A percentile compares a stretch with the other conserved stretches of the same genome.
phyloP scores from a whole-genome alignment of 2,329 filamentous ascomycete genomes.

The Colletotrichum gloeosporioides region DNA sequence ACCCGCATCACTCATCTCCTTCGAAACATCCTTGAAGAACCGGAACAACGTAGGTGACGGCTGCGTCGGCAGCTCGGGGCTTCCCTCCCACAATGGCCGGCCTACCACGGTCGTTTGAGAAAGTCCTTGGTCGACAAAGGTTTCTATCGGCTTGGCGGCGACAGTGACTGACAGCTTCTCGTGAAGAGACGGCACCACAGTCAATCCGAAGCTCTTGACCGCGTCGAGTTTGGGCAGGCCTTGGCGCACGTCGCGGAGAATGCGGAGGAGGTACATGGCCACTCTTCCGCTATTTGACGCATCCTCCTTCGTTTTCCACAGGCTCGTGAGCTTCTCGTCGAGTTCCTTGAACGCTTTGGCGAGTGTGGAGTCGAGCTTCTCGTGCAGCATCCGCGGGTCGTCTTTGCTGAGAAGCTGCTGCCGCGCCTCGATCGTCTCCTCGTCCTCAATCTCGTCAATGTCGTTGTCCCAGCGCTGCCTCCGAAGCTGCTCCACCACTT shows the following conservation, averaged over 20 bases:
- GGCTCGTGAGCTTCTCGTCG: slow-evolving; percentile 55
- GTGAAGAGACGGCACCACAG: slow-evolving; percentile 70
- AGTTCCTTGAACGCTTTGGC: slow-evolving; percentile 63
- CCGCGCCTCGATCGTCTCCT: slow-evolving; percentile 70
- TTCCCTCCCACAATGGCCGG: slow-evolving; percentile 79
- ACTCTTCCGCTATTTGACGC: slow-evolving; percentile 55
- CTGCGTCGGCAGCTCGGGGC: slow-evolving; percentile 74
- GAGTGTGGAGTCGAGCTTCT: slow-evolving; percentile 62
- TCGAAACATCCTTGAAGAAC: slow-evolving; percentile 70
- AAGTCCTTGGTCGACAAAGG: slow-evolving; percentile 48
- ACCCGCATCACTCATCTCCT: slow-evolving; percentile 73
- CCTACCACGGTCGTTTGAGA: slow-evolving; percentile 59
- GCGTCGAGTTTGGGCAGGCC: slow-evolving; percentile 62
- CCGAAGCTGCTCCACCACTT: slow-evolving; percentile 68
- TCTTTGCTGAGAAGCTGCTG: slow-evolving; percentile 74
- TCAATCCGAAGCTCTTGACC: slow-evolving; percentile 62
- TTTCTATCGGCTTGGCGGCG: slow-evolving; percentile 51
- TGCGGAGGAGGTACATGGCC: slow-evolving; percentile 72
- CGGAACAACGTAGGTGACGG: slow-evolving; percentile 78
- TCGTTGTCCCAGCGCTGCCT: slow-evolving; percentile 79
- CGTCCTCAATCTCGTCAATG: slow-evolving; percentile 75
- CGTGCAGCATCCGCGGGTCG: slow-evolving; percentile 69
- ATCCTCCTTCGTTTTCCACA: slow-evolving; percentile 54
- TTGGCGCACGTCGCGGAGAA: slow-evolving; percentile 75
- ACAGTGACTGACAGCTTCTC: slow-evolving; percentile 61